Evolutionary conservation across 305 asterid genomes (phyloP).

Genomic region (Fraxinus paxiana): DNA sequence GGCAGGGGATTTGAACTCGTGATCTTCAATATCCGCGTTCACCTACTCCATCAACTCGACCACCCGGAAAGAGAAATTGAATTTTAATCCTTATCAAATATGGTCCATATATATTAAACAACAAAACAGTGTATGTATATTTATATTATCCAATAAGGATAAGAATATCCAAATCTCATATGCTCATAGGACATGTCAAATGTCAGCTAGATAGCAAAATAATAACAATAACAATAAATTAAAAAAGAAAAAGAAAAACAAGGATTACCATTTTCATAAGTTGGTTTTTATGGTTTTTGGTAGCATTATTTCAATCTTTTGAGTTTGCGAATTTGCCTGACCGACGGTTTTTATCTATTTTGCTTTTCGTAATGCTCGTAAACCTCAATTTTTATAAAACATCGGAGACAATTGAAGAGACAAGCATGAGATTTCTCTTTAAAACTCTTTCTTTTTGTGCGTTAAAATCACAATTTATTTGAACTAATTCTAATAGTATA

Average conservation of each 20-base stretch:
- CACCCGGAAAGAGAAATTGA: too few species aligned
- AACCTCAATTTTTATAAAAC: neutral
- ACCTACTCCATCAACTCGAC: too few species aligned
- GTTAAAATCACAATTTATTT: neutral
- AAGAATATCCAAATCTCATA: neutral
- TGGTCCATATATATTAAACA: neutral
- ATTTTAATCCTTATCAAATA: neutral
- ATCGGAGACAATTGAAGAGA: neutral
- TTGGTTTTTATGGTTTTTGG: neutral
- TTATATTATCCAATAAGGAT: neutral
- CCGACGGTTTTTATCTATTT: neutral
- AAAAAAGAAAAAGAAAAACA: too few species aligned
- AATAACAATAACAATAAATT: neutral
- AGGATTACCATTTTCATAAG: neutral
- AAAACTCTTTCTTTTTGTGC: neutral
- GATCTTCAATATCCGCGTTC: too few species aligned
- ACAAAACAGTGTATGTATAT: neutral
- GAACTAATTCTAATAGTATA: neutral
- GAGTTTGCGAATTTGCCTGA: neutral
- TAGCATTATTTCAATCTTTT: neutral
- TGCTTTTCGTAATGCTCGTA: neutral
- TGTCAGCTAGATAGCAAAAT: neutral
- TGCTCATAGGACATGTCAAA: neutral
- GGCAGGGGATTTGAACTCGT: too few species aligned
- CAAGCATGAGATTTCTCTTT: neutral